Percentiles rank a stretch among this genome's conserved stretches.
Evolutionary conservation across 2,329 filamentous ascomycete species (phyloP).

Genomic region (Aureobasidium subglaciale): DNA sequence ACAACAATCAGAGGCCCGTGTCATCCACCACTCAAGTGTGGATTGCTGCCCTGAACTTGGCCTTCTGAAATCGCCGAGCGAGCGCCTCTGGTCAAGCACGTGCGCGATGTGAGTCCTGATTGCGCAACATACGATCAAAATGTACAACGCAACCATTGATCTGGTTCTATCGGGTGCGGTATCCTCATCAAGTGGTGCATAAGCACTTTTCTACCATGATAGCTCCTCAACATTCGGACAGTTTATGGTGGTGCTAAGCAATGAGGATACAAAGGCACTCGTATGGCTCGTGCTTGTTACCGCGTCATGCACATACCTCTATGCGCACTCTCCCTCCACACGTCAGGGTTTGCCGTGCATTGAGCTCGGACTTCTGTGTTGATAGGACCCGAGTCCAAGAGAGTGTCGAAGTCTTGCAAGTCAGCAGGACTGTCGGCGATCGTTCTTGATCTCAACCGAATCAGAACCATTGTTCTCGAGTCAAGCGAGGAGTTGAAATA

Average conservation of each 20-base stretch:
- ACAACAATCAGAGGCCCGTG: not conserved
- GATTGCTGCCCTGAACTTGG: not conserved
- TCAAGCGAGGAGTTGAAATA: not conserved
- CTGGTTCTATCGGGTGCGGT: no score
- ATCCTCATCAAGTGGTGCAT: no score
- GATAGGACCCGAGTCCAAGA: not conserved
- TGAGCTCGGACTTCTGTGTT: not conserved
- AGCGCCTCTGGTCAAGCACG: not conserved
- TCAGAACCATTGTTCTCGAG: not conserved
- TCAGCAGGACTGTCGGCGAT: not conserved
- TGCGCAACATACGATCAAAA: no score
- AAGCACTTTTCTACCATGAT: no score
- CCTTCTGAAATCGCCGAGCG: not conserved
- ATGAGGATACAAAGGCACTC: no score
- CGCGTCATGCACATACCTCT: not conserved
- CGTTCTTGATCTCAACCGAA: conserved; percentile 1
- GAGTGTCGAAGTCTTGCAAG: not conserved
- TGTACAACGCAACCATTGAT: no score
- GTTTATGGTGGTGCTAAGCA: not conserved
- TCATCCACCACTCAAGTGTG: not conserved
- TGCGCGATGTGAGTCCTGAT: not conserved
- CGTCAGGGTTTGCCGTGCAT: conserved; percentile 5
- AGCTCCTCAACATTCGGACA: no score
- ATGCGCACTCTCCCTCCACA: not conserved
- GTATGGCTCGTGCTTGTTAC: not conserved